Percentiles rank a stretch among this genome's conserved stretches.
Evolutionary conservation across 345 rosid species (phyloP).

Genomic region (Salix viminalis): DNA sequence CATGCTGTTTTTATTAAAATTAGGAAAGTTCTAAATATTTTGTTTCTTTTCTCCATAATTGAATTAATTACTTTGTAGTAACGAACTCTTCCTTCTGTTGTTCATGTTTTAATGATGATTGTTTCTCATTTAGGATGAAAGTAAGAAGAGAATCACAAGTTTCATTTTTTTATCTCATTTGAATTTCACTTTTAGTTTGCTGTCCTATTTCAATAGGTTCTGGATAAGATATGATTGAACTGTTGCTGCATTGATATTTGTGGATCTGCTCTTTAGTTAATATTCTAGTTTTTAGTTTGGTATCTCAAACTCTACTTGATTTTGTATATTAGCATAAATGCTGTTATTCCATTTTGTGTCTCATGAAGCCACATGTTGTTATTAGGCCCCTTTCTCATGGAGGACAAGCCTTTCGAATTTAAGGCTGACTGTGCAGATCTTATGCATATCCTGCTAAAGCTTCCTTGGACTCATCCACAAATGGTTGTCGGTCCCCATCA

Average conservation of each 20-base stretch:
- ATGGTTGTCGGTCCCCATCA: slow-evolving; percentile 40
- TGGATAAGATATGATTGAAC: neutral
- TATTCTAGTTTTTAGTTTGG: neutral
- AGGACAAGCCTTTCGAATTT: slow-evolving; percentile 38
- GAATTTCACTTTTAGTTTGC: neutral
- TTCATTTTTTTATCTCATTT: neutral
- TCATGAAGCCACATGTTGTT: slow-evolving; percentile 2
- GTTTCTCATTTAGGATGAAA: neutral
- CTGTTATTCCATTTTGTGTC: slow-evolving; percentile 2
- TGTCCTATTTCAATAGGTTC: neutral
- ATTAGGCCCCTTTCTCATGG: slow-evolving; percentile 40
- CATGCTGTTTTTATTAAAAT: neutral
- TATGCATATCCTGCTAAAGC: slow-evolving; percentile 52
- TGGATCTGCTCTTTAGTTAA: neutral
- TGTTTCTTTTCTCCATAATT: neutral
- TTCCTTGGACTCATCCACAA: slow-evolving; percentile 67
- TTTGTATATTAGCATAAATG: neutral
- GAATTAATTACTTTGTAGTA: neutral
- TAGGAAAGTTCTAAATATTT: neutral
- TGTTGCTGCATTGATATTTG: neutral
- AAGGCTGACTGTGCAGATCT: slow-evolving; percentile 34
- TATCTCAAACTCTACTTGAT: neutral
- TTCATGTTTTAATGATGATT: neutral
- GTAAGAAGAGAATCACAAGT: neutral
- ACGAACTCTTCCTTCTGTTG: neutral